Base-by-base conservation (phyloP, 2,329 filamentous ascomycete genomes). In the Neocucurbitaria cava region DNA sequence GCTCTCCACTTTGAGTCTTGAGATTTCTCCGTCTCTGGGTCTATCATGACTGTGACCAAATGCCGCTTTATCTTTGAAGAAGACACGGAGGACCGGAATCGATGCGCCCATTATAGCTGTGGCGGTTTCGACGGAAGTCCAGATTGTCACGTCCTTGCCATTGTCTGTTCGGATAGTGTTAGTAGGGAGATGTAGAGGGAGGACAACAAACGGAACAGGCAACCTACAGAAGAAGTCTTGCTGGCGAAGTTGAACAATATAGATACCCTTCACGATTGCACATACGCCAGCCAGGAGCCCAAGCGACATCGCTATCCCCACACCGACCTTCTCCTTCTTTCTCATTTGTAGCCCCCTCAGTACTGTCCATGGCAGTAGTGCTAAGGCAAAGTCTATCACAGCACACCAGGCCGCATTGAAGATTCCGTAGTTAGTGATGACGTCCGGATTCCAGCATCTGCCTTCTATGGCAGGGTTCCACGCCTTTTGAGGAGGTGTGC, bases 251-350 rank as follows among this genome's bases (percentile, higher is more conserved):
- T 71, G 64, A 15, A 66, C 49, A 1, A 70, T 15, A 36, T 70
- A 71, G 10, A 65, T 38, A 9, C 69, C 68, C 36, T 68, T 70
- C 2, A 68, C 36, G 7, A 71, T 65, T 3, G 67, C 67, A 48
- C 67, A 70, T 1, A 68, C 46, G 23, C 69, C 69, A 3, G 67
- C 58, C 63, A 71, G 44, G 1, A 70, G 8, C 24, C 69, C 69
- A 60, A 69, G 63, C 44, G 64, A 68, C 69, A 71, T 71, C 2
- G 69, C 69, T n/a, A 71, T 61, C 0, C 66, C 62, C 2, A 70
- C 61, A 11, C 69, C 69, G 11, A 71, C 55, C 42, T 69, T 70
- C 44, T 71, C 67, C n/a, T 54, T 56, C 3, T 45, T 39, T 24
- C 49, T 54, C 39, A 71, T 46, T n/a, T 64, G 59, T 21, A 71